Base-by-base conservation (phyloP, 208 protist species). In the Leptomonas pyrrhocoris region DNA sequence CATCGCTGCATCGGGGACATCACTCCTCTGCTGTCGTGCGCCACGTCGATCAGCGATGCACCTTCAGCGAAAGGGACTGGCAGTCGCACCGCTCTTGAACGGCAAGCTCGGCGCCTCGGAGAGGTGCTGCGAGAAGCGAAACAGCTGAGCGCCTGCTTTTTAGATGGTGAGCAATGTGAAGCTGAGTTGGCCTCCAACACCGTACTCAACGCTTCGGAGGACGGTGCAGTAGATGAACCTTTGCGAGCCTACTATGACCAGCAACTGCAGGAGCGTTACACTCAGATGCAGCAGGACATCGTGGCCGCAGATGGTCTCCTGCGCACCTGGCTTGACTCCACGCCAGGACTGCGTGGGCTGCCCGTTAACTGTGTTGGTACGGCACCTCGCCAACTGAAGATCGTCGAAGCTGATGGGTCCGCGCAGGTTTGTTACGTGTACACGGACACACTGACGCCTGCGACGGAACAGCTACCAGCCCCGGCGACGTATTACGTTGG, bases 331-430 rank as follows among this genome's bases (percentile, higher is more conserved):
- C 54, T 77, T 21, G 49, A 54, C 27, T 30, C 50, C 23, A 45
- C 34, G n/a, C 62, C 62, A 19, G 59, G 36, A 23, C 38, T 69
- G 15, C 28, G 46, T 27, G 45, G 56, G 28, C 40, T 77, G 18
- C 71, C 71, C 16, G 46, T 77, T 2, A 70, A 57, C 46, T 77
- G 71, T 36, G 63, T 78, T 2, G 66, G 59, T 42, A 66, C 60
- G 12, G 30, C 60, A 2, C 68, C 68, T 31, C 51, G 53, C 13
- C 38, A 11, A 12, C 28, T 73, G n/a, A 34, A 56, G 21, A 2
- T 64, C 8, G 16, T 21, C 3, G 42, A 9, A 5, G 16, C 6
- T 9, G 3, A 19, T n/a, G n/a, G 18, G 0, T 13, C 58, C 34
- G 0, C 43, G 18, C 30, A 45, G 12, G 23, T 18, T 7, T 40